Evolutionary conservation across 1,139 yeast species (phyloP), one percentile per base, ranked within the genome.

Genomic region (Yamadazyma aaseri): DNA sequence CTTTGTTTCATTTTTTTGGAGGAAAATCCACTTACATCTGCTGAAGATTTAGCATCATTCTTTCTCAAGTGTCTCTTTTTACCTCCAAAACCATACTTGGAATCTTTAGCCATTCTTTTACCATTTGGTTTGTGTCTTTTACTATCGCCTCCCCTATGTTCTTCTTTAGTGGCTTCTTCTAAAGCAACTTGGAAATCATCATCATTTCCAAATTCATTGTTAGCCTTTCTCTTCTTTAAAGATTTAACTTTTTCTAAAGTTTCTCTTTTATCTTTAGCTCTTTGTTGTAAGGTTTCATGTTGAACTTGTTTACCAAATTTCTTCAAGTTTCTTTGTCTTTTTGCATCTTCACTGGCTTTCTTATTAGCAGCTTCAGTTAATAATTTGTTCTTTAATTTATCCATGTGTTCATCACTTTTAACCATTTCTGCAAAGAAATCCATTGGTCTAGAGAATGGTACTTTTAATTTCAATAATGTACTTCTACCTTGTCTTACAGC

Each of bases 391-490:
- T 87, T 89, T 53, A 92, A 74, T 63, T 80, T 86, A 55, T 89
- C 97, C 99, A 92, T 92, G 61, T 92, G 99, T 59, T 89, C 97
- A 60, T 92, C 99, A 41, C 90, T 83, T 69, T 92, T 92, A 44
- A 89, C 86, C 99, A 92, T 92, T 63, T 92, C 99, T 8, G 99
- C 99, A 65, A 92, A 92, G 60, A 86, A 92, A 59, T 92, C 99
- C 51, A 79, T 67, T 18, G 99, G 99, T 60, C 99, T 79, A 25
- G 95, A 73, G 59, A 92, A 92, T 39, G 97, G 92, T 16, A 89
- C 80, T 54, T 82, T 81, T 48, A 81, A 71, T 56, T 77, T 78
- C 38, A 72, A 58, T 33, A 90, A 71, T 32, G 76, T 74, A 33
- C 73, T 64, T 55, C 92, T 81, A 23, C 87, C 96, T 50, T 73